Base-by-base conservation (phyloP, 371 early-diverging fungal genomes). In the Encephalitozoon hellem region DNA sequence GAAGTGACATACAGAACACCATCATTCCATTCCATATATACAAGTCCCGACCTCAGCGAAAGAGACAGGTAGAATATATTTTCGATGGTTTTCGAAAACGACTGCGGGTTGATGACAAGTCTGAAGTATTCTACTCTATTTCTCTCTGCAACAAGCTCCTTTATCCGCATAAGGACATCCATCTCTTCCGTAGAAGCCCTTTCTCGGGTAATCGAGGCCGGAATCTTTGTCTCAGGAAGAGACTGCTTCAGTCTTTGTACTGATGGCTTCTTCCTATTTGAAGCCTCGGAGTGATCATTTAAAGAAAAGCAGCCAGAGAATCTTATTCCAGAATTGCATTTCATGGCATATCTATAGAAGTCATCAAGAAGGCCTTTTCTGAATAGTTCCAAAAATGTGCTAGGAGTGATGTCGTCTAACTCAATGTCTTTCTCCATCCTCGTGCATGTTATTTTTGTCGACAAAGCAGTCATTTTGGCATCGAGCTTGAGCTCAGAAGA, bases 31-130 rank as follows among this genome's bases (percentile, higher is more conserved):
- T 53, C 51, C 9, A 77, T 25, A n/a, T 5, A 59, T n/a, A 76
- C 72, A 21, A 54, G n/a, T 65, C 80, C 77, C 23, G 77, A 43
- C 72, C 79, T 81, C 9, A 85, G 43, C 0, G 85, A 80, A 59
- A 82, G 69, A 12, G 85, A 78, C 11, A 82, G 68, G 43, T 81
- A 74, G 54, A 85, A 77, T 52, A 82, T 67, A 69, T 85, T 85
- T 39, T 80, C 83, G 11, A 85, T 67, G 21, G 85, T 85, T 30
- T 82, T 85, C 23, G 79, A 41, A 71, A 74, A 85, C 2, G 78
- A 75, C 3, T 75, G 49, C 4, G 68, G 67, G 69, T 83, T 68
- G 1, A 84, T 54, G 25, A 83, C 69, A 21, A 77, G 47, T 11
- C 69, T 23, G 55, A 72, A 79, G 54, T 76, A 77, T 15, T 74